A percentile compares a stretch with the other conserved stretches of the same genome.
These are phyloP conservation scores for Alnus glutinosa DNA, from an alignment of 306 rosid species.

Conservation along the genomic window DNA sequence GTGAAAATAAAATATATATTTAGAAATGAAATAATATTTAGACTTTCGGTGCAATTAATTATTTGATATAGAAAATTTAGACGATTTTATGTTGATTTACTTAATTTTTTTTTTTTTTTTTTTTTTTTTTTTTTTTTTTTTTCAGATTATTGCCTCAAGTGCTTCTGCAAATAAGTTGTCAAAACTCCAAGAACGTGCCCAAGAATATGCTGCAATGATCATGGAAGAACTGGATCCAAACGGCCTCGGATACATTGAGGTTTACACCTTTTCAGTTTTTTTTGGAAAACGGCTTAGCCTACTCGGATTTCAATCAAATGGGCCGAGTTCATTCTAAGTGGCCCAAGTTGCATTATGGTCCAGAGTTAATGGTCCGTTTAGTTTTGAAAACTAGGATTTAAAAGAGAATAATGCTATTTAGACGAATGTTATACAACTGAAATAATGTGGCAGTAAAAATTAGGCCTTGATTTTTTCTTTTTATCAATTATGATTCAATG, in stretches of 20 bases:
- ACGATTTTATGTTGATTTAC: not conserved
- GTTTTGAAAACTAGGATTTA: too few species aligned
- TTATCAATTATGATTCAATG: too few species aligned
- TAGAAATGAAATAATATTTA: not conserved
- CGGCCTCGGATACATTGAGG: conserved; percentile 81
- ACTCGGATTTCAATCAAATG: too few species aligned
- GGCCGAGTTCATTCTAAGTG: too few species aligned
- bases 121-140: not conserved
- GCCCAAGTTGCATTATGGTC: too few species aligned
- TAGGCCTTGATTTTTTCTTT: too few species aligned
- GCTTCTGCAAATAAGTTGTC: conserved; percentile 90
- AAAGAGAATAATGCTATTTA: too few species aligned
- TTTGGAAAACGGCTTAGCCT: too few species aligned
- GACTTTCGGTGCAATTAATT: not conserved
- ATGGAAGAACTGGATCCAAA: conserved; percentile 91
- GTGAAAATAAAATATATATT: conserved; percentile 26
- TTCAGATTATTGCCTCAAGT: conserved; percentile 73
- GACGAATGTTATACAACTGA: too few species aligned
- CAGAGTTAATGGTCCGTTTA: too few species aligned
- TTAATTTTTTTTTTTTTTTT: not conserved
- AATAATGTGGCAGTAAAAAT: too few species aligned
- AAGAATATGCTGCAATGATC: conserved; percentile 91
- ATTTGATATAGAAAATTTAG: not conserved
- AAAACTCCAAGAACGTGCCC: conserved; percentile 69
- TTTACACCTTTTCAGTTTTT: conserved; percentile 12